These are phyloP conservation scores for Gonapodya sp. DNA, from an alignment of 192 early-diverging fungal genomes.

Conservation along the genomic window DNA sequence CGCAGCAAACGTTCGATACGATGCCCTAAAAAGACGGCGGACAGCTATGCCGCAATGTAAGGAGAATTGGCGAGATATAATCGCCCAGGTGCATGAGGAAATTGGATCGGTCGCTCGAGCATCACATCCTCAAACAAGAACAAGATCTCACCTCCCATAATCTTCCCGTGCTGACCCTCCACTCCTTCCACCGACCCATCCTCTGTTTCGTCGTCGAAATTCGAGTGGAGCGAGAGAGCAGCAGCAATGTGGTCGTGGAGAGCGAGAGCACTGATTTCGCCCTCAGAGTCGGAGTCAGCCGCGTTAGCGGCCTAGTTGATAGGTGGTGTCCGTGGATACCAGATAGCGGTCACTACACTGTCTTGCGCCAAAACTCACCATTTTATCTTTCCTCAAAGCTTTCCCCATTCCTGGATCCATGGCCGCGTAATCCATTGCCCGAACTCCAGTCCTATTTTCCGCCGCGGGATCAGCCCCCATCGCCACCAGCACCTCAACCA, in stretches of 20 bases:
- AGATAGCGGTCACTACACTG: background rate
- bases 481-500: slow-evolving; percentile 11
- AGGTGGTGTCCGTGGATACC: background rate
- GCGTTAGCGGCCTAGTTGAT: background rate
- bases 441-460: slow-evolving; percentile 4
- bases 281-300: background rate
- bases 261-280: background rate
- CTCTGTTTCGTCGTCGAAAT: background rate
- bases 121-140: background rate
- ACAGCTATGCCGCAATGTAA: background rate
- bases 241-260: background rate
- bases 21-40: background rate
- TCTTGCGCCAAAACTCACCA: background rate
- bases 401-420: background rate
- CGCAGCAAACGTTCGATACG: background rate
- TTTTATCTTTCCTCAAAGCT: background rate
- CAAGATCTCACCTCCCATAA: background rate
- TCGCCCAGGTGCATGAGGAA: background rate
- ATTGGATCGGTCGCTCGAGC: too few species aligned
- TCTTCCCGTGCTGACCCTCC: background rate
- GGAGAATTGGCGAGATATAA: background rate
- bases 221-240: background rate
- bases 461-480: slow-evolving; percentile 8
- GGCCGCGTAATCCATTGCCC: slow-evolving; percentile 11
- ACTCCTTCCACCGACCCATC: background rate